phyloP scores from a whole-genome alignment of 805 yeast species.

The Torulaspora franciscae region DNA sequence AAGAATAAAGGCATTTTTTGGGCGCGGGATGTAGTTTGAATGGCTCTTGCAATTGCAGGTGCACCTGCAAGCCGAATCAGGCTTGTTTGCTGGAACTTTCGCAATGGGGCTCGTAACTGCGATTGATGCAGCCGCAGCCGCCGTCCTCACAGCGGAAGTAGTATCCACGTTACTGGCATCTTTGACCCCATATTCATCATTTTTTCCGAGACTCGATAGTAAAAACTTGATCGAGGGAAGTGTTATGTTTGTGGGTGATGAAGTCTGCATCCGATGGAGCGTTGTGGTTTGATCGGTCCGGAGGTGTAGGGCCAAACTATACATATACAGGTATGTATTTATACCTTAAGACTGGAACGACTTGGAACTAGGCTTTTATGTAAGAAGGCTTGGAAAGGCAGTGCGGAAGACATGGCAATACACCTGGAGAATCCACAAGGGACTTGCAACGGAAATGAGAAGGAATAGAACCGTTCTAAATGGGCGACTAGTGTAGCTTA shows the following conservation, averaged over 20 bases:
- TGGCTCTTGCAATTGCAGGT: constrained; percentile 6
- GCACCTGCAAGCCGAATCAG: neutral
- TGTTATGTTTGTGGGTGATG: constrained; percentile 1
- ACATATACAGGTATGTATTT: too few relatives aligned
- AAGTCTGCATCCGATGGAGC: neutral
- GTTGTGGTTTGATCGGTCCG: neutral
- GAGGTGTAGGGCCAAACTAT: too few relatives aligned
- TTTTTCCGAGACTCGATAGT: constrained; percentile 1
- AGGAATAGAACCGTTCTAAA: too few relatives aligned
- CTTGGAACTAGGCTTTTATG: too few relatives aligned
- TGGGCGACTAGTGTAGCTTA: too few relatives aligned
- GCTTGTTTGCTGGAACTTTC: neutral
- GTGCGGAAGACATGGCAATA: too few relatives aligned
- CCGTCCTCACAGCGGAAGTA: neutral
- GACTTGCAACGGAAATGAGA: too few relatives aligned
- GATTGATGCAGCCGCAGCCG: neutral
- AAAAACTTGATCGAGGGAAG: constrained; percentile 10
- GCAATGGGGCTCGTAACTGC: neutral
- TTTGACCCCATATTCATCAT: constrained; percentile 1
- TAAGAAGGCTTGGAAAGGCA: too few relatives aligned
- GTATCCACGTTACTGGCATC: neutral
- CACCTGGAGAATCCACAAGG: too few relatives aligned
- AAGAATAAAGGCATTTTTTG: constrained; percentile 79
- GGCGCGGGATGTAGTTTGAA: constrained; percentile 46
- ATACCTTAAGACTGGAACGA: too few relatives aligned